Evolutionary conservation across 1,284 basidiomycete genomes (phyloP).

Genomic region (Rhizoctonia solani): DNA sequence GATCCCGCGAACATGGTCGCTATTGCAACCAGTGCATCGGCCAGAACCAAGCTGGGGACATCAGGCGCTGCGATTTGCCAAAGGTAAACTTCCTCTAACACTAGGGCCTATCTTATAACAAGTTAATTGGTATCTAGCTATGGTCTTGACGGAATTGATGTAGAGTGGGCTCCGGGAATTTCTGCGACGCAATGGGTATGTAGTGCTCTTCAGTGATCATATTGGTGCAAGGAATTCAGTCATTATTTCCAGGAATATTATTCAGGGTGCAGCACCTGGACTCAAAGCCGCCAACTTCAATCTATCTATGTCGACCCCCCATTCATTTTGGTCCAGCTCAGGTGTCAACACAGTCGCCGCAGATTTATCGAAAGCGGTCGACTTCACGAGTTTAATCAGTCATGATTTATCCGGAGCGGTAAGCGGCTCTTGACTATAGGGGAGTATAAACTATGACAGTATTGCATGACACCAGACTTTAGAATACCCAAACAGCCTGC

Average conservation of each 20-base stretch:
- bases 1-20: constrained; percentile 23
- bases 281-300: constrained; percentile 6
- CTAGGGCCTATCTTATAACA: not conserved
- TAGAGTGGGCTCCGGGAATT: constrained; percentile 30
- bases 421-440: not conserved
- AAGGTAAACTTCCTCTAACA: not conserved
- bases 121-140: not conserved
- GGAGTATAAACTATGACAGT: not conserved
- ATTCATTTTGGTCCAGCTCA: constrained; percentile 29
- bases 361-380: constrained; percentile 13
- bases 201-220: not conserved
- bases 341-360: constrained; percentile 34
- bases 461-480: not conserved
- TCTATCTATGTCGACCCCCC: constrained; percentile 19
- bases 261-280: constrained; percentile 1
- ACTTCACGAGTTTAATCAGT: constrained; percentile 27
- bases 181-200: constrained; percentile 31
- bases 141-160: constrained; percentile 21
- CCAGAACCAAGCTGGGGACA: constrained; percentile 34
- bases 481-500: constrained; percentile 22
- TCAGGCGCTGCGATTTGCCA: constrained; percentile 18
- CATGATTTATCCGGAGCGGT: constrained; percentile 29
- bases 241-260: constrained; percentile 19
- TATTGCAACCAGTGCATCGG: constrained; percentile 14
- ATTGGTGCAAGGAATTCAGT: not conserved